Conservation (phyloP, 2,329 filamentous ascomycete species). For the Dactylellina haptotyla region DNA sequence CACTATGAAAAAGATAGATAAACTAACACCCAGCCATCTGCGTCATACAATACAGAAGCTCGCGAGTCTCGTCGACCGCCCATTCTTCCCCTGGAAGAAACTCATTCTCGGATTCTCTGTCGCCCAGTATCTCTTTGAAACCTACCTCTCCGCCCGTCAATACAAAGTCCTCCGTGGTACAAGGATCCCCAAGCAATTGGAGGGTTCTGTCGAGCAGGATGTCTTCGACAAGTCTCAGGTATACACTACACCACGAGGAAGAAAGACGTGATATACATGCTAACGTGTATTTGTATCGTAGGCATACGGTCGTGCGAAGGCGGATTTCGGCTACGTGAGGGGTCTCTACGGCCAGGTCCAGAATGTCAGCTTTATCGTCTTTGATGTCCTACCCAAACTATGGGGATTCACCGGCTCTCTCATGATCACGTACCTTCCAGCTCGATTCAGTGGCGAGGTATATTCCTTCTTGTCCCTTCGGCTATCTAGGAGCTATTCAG, state of each 20-base stretch:
- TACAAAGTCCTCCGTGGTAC: constrained; percentile 84
- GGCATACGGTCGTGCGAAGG: constrained; percentile 95
- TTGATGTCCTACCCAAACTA: constrained; percentile 87
- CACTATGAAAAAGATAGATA: too few species aligned
- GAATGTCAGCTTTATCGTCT: constrained; percentile 88
- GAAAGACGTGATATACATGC: not conserved
- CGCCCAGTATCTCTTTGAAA: constrained; percentile 89
- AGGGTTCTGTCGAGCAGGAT: constrained; percentile 85
- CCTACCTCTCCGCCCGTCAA: constrained; percentile 87
- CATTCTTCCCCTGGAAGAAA: constrained; percentile 66
- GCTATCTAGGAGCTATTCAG: not conserved
- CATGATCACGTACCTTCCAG: constrained; percentile 78
- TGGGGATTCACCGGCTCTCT: constrained; percentile 83
- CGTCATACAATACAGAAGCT: constrained; percentile 26
- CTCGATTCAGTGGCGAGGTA: constrained; percentile 80
- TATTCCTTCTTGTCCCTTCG: not conserved
- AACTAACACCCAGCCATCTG: not conserved
- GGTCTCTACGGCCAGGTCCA: constrained; percentile 87
- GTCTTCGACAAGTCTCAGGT: constrained; percentile 94
- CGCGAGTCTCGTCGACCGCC: constrained; percentile 37
- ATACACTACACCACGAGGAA: constrained; percentile 55
- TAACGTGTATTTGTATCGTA: constrained; percentile 58
- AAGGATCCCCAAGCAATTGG: constrained; percentile 83
- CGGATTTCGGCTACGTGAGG: constrained; percentile 83
- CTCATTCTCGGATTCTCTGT: constrained; percentile 94